Percentiles rank a stretch among this genome's conserved stretches.
These are phyloP conservation scores for Trichoderma pleuroti DNA, from an alignment of 2,329 filamentous ascomycete genomes.

Conservation along the genomic window DNA sequence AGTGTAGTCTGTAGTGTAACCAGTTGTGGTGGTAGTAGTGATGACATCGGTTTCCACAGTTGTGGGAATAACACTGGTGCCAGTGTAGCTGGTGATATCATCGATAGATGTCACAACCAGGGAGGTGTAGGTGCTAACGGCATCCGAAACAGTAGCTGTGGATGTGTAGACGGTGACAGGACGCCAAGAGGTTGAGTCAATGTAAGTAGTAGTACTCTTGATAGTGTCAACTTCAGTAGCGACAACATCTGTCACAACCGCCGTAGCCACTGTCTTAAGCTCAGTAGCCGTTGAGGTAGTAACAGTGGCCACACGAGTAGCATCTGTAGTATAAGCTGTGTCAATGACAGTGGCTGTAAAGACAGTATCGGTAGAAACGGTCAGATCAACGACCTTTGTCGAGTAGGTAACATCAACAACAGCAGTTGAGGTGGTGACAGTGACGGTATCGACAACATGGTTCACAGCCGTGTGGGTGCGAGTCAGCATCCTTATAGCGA, in stretches of 20 bases:
- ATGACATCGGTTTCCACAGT: not conserved
- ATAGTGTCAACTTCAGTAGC: not conserved
- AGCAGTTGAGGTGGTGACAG: not conserved
- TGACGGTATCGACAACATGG: not conserved
- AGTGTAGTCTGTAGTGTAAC: not conserved
- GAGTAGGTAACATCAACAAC: not conserved
- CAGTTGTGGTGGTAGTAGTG: not conserved
- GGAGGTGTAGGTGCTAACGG: not conserved
- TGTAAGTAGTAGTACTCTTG: not conserved
- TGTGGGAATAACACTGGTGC: not conserved
- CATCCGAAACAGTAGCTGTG: not conserved
- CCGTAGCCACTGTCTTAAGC: not conserved
- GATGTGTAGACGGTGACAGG: not conserved
- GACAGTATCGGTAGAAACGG: not conserved
- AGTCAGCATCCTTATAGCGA: not conserved
- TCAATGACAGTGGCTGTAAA: not conserved
- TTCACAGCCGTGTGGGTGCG: not conserved
- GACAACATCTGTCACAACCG: not conserved
- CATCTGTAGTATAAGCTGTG: not conserved
- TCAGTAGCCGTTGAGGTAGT: not conserved
- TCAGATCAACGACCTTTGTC: not conserved
- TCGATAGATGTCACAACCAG: not conserved
- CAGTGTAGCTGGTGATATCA: not conserved
- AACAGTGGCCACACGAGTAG: not conserved
- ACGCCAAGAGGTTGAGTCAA: not conserved